Evolutionary conservation across 106 monocot genomes (phyloP).

Genomic region (Narthecium ossifragum): DNA sequence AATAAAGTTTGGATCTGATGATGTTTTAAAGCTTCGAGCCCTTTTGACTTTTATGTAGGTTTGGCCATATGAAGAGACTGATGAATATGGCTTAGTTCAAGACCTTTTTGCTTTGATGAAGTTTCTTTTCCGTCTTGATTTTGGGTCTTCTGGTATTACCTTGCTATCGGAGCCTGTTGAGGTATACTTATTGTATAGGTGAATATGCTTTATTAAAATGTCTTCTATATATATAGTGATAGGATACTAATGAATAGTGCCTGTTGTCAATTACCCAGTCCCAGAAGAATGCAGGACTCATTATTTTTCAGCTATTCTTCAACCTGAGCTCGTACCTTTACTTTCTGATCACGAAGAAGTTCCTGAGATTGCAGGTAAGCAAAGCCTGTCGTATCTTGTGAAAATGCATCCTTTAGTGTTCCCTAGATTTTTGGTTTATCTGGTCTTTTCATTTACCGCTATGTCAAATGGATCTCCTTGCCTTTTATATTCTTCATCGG

Average conservation of each 20-base stretch:
- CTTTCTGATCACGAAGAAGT: conserved; percentile 63
- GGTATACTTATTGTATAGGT: too few relatives aligned
- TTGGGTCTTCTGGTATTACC: conserved; percentile 18
- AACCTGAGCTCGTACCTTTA: conserved; percentile 73
- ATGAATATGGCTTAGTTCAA: conserved; percentile 72
- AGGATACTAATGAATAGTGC: too few relatives aligned
- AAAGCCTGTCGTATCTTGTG: too few relatives aligned
- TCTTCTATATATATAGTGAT: too few relatives aligned
- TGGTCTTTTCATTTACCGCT: not conserved
- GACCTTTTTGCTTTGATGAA: conserved; percentile 58
- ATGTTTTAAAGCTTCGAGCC: not conserved
- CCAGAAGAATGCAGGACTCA: conserved; percentile 43
- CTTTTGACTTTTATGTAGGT: conserved; percentile 32
- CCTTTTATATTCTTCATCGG: too few relatives aligned
- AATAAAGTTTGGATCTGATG: not conserved
- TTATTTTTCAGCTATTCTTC: conserved; percentile 45
- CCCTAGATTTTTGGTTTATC: not conserved
- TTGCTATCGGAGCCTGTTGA: conserved; percentile 33
- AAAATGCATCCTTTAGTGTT: too few relatives aligned
- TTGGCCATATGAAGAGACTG: conserved; percentile 94
- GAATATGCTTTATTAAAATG: too few relatives aligned
- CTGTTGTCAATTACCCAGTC: too few relatives aligned
- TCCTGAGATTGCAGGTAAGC: conserved; percentile 56
- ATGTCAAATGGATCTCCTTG: too few relatives aligned
- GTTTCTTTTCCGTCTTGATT: conserved; percentile 47